Base-by-base conservation (phyloP, 331 rosid genomes). In the Acacia pycnantha region DNA sequence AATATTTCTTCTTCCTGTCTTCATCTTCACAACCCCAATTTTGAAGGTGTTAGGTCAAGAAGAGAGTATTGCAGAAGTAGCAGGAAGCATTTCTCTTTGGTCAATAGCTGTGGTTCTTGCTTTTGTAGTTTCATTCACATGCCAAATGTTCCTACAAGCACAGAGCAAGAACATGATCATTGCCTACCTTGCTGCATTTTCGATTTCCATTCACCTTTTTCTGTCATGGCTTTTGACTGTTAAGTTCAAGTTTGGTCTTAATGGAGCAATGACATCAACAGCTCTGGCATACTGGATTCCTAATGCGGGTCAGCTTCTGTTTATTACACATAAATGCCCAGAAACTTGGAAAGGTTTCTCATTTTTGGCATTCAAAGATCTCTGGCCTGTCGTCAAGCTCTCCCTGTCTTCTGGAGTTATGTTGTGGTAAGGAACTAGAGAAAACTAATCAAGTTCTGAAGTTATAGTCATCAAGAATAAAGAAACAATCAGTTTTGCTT, bases 301-400 rank as follows among this genome's bases (percentile, higher is more conserved):
- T 4, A 91, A 87, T 69, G 1, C 83, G 11, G 92, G 92, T 12
- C 92, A 91, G 48, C 82, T 91, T 66, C 11, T 86, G 76, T 89
- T 41, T 70, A 54, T 91, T 61, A 40, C 80, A 41, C 76, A 47
- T 22, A 83, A 87, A 16, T 86, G 95, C 73, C 89, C 88, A 13
- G 79, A 86, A 7, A 89, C 95, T 15, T 91, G 95, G 91, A 91
- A 79, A 24, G 93, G 93, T 46, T 89, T 91, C 85, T 76, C 92
- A 1, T 73, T 70, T 62, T 77, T 86, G 59, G 95, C 93, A 18
- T 89, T 89, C 78, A 89, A 82, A 40, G 93, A 91, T 81, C 89
- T 91, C 22, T 81, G 88, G 87, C 88, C 87, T 74, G 89, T 91
- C 58, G 8, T 84, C 79, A 89, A 91, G 86, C 90, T 89, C 58